These are phyloP conservation scores for Arthonia radiata DNA, from an alignment of 495 filamentous ascomycete species.

Conservation along the genomic window DNA sequence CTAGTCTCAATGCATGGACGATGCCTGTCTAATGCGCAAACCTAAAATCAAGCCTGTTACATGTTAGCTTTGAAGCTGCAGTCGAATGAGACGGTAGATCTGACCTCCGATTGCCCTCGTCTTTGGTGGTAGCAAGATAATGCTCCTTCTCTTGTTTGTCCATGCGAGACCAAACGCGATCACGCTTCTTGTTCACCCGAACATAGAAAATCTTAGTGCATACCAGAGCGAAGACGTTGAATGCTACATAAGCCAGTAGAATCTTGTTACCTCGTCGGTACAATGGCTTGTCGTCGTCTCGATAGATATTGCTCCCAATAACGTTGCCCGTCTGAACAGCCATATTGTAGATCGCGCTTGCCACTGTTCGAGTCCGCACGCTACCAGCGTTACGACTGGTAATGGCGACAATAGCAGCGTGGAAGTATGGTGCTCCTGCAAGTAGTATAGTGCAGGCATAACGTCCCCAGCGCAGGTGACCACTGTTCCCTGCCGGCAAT, in stretches of 20 bases:
- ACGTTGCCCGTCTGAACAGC: slow-evolving; percentile 39
- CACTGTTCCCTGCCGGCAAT: slow-evolving; percentile 9
- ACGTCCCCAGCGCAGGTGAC: slow-evolving; percentile 3
- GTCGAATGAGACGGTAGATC: too few species aligned
- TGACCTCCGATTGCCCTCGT: too few species aligned
- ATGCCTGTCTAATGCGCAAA: too few species aligned
- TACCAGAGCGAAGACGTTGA: too few species aligned
- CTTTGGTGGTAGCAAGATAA: too few species aligned
- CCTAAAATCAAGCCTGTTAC: too few species aligned
- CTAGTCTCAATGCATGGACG: too few species aligned
- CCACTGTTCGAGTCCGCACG: slow-evolving; percentile 39
- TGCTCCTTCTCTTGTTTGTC: too few species aligned
- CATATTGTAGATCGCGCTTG: slow-evolving; percentile 50
- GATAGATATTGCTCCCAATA: slow-evolving; percentile 38
- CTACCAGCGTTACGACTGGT: slow-evolving; percentile 35
- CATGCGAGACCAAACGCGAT: too few species aligned
- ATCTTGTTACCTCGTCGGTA: slow-evolving; percentile 43
- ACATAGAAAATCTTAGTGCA: too few species aligned
- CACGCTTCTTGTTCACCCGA: too few species aligned
- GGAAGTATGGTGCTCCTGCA: slow-evolving; percentile 9
- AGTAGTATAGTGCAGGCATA: slow-evolving; percentile 7
- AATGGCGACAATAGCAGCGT: slow-evolving; percentile 11
- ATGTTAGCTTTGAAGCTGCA: too few species aligned
- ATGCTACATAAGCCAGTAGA: slow-evolving; percentile 31
- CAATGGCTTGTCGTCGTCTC: slow-evolving; percentile 34